These are phyloP conservation scores for Malassezia caprae DNA, from an alignment of 1,284 basidiomycete species.

Conservation along the genomic window DNA sequence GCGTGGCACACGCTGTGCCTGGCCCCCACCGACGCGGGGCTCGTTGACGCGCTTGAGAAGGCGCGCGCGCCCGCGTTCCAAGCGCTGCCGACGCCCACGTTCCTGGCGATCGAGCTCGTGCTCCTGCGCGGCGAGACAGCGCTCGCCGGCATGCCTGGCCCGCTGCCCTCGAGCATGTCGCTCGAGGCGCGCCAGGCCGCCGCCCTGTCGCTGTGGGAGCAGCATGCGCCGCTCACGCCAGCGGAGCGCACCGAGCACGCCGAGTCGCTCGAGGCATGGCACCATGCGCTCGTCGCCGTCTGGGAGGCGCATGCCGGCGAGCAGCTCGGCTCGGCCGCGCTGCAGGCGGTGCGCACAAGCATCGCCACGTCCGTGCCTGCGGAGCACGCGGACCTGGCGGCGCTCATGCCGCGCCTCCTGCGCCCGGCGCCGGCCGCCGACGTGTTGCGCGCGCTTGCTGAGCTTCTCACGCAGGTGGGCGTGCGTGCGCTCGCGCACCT, in stretches of 20 bases:
- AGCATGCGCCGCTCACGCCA: neutral
- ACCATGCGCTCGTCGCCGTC: constrained; percentile 9
- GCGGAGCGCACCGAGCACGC: neutral
- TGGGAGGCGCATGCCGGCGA: constrained; percentile 1
- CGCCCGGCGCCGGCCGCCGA: constrained; percentile 4
- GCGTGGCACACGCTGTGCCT: constrained; percentile 10
- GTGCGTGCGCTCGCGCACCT: constrained; percentile 44
- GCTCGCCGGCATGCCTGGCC: constrained; percentile 23
- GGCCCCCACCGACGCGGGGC: constrained; percentile 1
- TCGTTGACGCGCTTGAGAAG: constrained; percentile 5
- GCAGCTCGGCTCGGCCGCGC: constrained; percentile 22
- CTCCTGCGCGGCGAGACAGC: constrained; percentile 19
- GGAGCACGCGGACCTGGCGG: constrained; percentile 18
- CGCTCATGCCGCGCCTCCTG: constrained; percentile 24
- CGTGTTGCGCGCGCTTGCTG: constrained; percentile 21
- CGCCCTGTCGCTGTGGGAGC: neutral
- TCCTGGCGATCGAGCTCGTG: constrained; percentile 21
- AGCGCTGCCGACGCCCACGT: constrained; percentile 24
- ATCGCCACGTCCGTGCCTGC: constrained; percentile 17
- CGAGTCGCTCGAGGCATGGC: neutral
- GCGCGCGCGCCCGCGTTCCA: constrained; percentile 28
- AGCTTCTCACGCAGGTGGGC: constrained; percentile 31
- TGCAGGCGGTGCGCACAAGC: constrained; percentile 27
- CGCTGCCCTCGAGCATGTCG: neutral
- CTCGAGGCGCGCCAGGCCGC: neutral